Percentiles rank a stretch among this genome's conserved stretches.
These are phyloP conservation scores for Manihot esculenta DNA, from an alignment of 441 rosid genomes.

Conservation along the genomic window DNA sequence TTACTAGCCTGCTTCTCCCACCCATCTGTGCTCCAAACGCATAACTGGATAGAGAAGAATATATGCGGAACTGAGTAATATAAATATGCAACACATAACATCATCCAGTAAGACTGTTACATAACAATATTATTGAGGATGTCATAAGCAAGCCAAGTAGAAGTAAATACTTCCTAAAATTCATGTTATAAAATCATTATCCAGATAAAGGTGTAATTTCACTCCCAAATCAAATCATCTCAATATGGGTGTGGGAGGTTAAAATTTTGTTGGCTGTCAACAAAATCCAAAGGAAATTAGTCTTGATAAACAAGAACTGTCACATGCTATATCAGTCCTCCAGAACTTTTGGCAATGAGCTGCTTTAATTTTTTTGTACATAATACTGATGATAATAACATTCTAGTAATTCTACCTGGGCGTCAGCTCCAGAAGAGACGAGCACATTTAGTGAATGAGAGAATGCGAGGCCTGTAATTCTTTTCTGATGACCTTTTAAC, in stretches of 20 bases:
- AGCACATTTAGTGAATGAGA: conserved; percentile 58
- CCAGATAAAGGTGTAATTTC: background rate
- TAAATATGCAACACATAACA: background rate
- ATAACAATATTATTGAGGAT: conserved; percentile 3
- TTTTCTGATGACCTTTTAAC: conserved; percentile 71
- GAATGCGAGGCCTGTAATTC: conserved; percentile 85
- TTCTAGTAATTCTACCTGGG: conserved; percentile 51
- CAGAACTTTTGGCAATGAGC: background rate
- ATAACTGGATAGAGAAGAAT: conserved; percentile 39
- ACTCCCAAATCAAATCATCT: background rate
- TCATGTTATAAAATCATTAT: conserved; percentile 6
- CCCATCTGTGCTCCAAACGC: conserved; percentile 82
- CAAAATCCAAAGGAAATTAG: background rate
- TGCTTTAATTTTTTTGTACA: background rate
- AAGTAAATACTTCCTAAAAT: background rate
- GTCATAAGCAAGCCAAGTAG: background rate
- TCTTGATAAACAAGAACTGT: background rate
- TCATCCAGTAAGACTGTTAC: background rate
- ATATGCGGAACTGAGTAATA: conserved; percentile 5
- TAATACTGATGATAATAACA: background rate
- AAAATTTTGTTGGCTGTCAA: background rate
- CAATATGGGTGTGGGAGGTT: background rate
- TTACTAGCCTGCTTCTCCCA: conserved; percentile 90
- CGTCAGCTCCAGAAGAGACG: conserved; percentile 81
- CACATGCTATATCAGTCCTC: background rate